Evolutionary conservation across 768 basidiomycete species (phyloP), one percentile per base, ranked within the genome.

Genomic region (Phylloporus sp.): DNA sequence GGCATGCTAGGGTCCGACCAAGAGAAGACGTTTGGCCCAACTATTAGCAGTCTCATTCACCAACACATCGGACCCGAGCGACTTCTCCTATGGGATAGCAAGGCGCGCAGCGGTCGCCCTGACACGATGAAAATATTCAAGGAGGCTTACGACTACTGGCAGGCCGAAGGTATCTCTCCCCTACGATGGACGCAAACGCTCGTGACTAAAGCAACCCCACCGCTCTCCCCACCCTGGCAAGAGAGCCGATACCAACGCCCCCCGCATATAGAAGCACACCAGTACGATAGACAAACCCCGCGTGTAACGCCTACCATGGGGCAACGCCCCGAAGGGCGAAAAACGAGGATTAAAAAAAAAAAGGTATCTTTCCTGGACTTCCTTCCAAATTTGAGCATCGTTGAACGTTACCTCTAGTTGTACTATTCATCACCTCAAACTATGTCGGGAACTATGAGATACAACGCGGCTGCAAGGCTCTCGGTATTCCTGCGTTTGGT

Each of bases 371-470:
- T n/a, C n/a, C n/a, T n/a, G n/a, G n/a, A n/a, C n/a, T n/a, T n/a
- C n/a, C n/a, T n/a, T n/a, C n/a, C n/a, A n/a, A n/a, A n/a, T n/a
- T n/a, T n/a, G n/a, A n/a, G n/a, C n/a, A n/a, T n/a, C n/a, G n/a
- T 13, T 49, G 27, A 20, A 48, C 7, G 4, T 53, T 35, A 11
- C 45, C 23, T 18, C 27, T 29, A 82, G 83, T 91, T 40, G 82
- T 90, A 24, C 87, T 91, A 24, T 88, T 91, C 69, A 86, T 91
- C 67, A 91, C 88, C 8, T 89, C 87, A n/a, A 91, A 91, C 71
- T 85, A 78, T 59, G 76, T 81, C 35, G 88, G 88, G 26, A 90
- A 91, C 67, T 73, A 78, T 13, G 87, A 91, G 61, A 84, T 91
- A 54, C 88, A 88, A 79, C 75, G 85, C 64, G 88, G 86, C 20